Base-by-base conservation (phyloP, 768 basidiomycete species). In the Inosperma sp. region DNA sequence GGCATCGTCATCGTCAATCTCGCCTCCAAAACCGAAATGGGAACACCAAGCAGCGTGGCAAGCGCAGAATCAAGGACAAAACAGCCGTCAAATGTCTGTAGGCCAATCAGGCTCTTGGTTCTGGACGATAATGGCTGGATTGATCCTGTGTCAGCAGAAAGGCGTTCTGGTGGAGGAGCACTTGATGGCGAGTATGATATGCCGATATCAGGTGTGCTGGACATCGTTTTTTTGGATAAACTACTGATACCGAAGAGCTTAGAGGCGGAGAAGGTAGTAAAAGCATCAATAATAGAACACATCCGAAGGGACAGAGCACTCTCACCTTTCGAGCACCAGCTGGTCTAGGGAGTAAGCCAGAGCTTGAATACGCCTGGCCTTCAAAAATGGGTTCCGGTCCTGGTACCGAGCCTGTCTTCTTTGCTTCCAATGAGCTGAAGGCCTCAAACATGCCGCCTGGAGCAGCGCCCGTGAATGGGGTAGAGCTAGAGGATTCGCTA, bases 101-200 rank as follows among this genome's bases (percentile, higher is more conserved):
- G 17, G 9, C 7, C 19, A 16, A 45, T 45, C 43, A 45, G 16
- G 12, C 4, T 22, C 43, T 45, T 45, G 19, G 29, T 45, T 22
- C 3, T 13, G 5, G 17, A 31, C 9, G 43, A 45, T 7, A 45
- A 7, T 22, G 29, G 29, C 6, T 45, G 17, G n/a, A n/a, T n/a
- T 30, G 43, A 26, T 14, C 29, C 19, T 14, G 29, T 45, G 26
- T 45, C 29, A 8, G 43, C 25, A 1, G 43, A 30, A 21, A 45
- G 6, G 0, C 43, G 27, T 31, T 45, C 43, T 0, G n/a, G 16
- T 5, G 43, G 41, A 1, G 25, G 43, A 14, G 43, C 43, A 6
- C 43, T 45, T 22, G 29, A 21, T 19, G 43, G 43, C 17, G 43
- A 29, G 26, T 45, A 45, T 3, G 29, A 45, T 45, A 45, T 45